Conservation (phyloP, 106 monocot species). For the Phalaenopsis equestris region DNA sequence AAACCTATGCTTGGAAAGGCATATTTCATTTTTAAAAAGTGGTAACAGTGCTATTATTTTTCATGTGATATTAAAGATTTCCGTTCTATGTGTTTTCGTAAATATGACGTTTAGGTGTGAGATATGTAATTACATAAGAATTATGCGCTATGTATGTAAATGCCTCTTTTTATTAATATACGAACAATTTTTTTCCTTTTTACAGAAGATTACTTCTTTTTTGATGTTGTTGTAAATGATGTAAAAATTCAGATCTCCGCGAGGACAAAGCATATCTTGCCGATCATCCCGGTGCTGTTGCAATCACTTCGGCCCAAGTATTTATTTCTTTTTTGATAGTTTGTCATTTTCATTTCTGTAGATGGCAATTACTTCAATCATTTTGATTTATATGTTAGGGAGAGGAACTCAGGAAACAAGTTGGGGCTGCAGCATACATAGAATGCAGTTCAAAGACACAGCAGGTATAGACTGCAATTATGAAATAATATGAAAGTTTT, state of each 20-base stretch:
- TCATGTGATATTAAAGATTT: too few species aligned
- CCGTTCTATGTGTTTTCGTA: too few species aligned
- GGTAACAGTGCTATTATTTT: too few species aligned
- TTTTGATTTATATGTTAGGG: conserved; percentile 33
- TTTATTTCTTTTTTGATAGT: not conserved
- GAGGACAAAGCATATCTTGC: conserved; percentile 73
- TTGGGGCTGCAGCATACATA: conserved; percentile 79
- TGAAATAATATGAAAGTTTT: not conserved
- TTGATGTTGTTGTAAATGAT: not conserved
- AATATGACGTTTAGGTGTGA: too few species aligned
- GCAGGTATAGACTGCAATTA: conserved; percentile 39
- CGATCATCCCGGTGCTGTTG: conserved; percentile 64
- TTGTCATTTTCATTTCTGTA: not conserved
- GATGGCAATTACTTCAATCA: not conserved
- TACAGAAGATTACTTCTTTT: not conserved
- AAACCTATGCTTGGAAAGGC: too few species aligned
- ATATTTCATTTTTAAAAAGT: too few species aligned
- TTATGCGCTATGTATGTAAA: too few species aligned
- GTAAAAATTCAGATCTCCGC: conserved; percentile 61
- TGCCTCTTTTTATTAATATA: too few species aligned
- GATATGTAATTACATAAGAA: too few species aligned
- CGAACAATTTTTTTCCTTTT: not conserved
- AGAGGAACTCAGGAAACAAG: conserved; percentile 84
- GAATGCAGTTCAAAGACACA: conserved; percentile 97
- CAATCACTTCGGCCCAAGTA: conserved; percentile 67